A percentile compares a stretch with the other conserved stretches of the same genome.
Conservation (phyloP, 2,329 filamentous ascomycete species). For the Diaporthe citri region DNA sequence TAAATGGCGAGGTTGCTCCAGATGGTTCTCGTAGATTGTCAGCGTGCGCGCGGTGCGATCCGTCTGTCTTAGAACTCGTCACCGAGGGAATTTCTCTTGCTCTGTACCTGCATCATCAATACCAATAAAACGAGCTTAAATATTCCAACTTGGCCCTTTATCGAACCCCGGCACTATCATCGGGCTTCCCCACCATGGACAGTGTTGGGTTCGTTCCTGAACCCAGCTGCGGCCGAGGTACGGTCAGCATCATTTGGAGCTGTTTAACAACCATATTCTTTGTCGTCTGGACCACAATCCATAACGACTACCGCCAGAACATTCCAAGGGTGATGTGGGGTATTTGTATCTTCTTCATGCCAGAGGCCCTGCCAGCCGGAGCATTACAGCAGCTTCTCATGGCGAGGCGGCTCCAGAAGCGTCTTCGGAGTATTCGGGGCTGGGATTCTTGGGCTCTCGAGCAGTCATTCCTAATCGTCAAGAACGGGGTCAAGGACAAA, state of each 20-base stretch:
- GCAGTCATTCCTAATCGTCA: not conserved
- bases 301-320: not conserved
- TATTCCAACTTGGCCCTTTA: no score
- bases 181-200: not conserved
- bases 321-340: not conserved
- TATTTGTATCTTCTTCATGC: not conserved
- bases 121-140: not conserved
- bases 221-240: slow-evolving; percentile 3
- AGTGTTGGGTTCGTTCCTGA: not conserved
- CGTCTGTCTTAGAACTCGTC: not conserved
- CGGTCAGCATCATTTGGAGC: slow-evolving; percentile 5
- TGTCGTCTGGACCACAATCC: not conserved
- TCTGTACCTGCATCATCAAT: not conserved
- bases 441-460: not conserved
- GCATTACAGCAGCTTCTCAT: not conserved
- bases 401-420: not conserved
- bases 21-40: not conserved
- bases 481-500: not conserved
- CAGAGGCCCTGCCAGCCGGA: not conserved
- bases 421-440: not conserved
- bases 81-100: not conserved
- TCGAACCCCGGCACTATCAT: not conserved
- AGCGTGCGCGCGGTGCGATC: not conserved
- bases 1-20: not conserved
- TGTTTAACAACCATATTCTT: slow-evolving; percentile 2